Evolutionary conservation across 176 grass and related monocot species (phyloP), one percentile per base, ranked within the genome.

Genomic region (Aegilops tauschii): DNA sequence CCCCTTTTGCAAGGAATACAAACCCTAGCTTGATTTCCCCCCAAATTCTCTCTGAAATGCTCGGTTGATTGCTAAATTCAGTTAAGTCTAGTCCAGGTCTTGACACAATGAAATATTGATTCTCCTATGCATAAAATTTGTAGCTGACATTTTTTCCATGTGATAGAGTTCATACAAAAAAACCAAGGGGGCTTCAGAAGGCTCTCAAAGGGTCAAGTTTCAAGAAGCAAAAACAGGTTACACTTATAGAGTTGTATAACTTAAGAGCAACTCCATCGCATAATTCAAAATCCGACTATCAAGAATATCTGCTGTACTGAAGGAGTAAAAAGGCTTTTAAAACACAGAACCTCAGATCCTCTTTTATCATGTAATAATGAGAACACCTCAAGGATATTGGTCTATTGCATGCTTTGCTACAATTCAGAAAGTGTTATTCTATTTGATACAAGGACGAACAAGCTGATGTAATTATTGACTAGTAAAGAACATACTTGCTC

Each of bases 401-500:
- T 56, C 35, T 25, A 31, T 31, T 76, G 17, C 63, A 16, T 72
- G 16, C 21, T 76, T 62, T 72, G 17, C 14, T 50, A 40, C 64
- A 66, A 58, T 80, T 14, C 5, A 62, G 20, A 90, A 21, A 21
- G 23, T 73, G 20, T 13, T n/a, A 13, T 82, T 52, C 54, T 84
- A 28, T 78, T 58, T 13, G 2, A 11, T 73, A 72, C 42, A 87
- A 88, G 14, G 84, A 66, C 16, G 67, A 52, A 82, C 64, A 61
- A 37, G 54, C 8, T 62, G 40, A 74, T 65, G 29, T 28, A 27
- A 76, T 5, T 40, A 59, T 73, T 58, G 23, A 85, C 30, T 32
- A 82, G 54, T 59, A 82, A 62, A 35, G 73, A 83, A 68, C 88
- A 83, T 99, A 99, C 94, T 92, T 99, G 90, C 56, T 97, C 78